Evolutionary conservation across 2,329 filamentous ascomycete genomes (phyloP), one percentile per base, ranked within the genome.

Genomic region (Phyllachora maydis): DNA sequence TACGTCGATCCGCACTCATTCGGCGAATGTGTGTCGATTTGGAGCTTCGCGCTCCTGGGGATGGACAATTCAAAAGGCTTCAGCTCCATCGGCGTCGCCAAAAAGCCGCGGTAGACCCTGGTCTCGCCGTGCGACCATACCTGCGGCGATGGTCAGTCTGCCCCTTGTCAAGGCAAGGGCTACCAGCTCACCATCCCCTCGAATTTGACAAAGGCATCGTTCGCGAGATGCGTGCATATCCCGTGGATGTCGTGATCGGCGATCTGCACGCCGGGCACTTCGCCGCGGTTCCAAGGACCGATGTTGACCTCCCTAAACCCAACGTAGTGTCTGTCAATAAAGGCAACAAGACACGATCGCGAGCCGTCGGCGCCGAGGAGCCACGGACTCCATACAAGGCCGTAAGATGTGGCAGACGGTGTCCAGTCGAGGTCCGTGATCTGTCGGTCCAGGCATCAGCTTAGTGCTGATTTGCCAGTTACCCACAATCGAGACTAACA

Each of bases 381-480:
- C 62, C 62, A 68, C 0, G 62, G 59, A 14, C 59, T 58, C 56
- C 59, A 68, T 32, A 45, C 54, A 3, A 68, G 34, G 3, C 54
- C 52, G 27, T 59, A 65, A 1, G 54, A 52, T 4, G 56, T 61
- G 5, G 48, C 50, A 14, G 41, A 46, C 3, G 59, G 55, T 3
- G 50, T 43, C 25, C 50, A 63, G 24, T 66, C 56, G 0, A 56
- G 52, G 26, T 67, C 57, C 11, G 29, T 18, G 6, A 25, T 21
- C 34, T 38, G 6, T 2, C 5, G 6, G 4, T 13, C 14, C 6
- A 4, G 26, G 26, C 10, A 32, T 24, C 4, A 9, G 1, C 10
- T 4, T 18, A 11, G 13, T 11, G 16, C n/a, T n/a, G 8, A 7
- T 14, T 8, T 11, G 6, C 11, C 6, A 14, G 6, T 10, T 9